Evolutionary conservation across 108 stramenopile species (phyloP).

Genomic region (Pseudonitzschia delicatissima): DNA sequence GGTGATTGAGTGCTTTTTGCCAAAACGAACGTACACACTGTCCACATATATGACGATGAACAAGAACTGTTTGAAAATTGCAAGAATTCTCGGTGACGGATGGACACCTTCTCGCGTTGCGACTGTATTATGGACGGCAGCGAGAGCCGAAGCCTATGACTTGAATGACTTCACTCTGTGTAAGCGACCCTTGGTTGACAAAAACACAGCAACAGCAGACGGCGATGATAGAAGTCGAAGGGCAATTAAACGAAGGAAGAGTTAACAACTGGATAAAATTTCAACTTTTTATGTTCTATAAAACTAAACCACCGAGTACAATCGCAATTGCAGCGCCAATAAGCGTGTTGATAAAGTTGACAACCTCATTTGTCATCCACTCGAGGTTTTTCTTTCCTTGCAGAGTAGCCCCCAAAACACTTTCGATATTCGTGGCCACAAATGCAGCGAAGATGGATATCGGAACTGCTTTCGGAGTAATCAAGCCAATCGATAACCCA

Average conservation of each 20-base stretch:
- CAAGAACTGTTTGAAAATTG: conserved; percentile 40
- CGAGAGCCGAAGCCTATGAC: conserved; percentile 33
- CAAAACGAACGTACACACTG: conserved; percentile 61
- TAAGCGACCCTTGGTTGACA: background rate
- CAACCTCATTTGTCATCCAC: conserved; percentile 95
- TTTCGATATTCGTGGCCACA: conserved; percentile 89
- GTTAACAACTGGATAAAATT: background rate
- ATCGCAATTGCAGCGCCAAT: conserved; percentile 87
- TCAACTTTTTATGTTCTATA: background rate
- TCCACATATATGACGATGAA: conserved; percentile 54
- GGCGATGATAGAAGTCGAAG: background rate
- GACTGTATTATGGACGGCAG: conserved; percentile 60
- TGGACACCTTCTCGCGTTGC: conserved; percentile 67
- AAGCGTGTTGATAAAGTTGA: conserved; percentile 93
- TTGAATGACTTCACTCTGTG: conserved; percentile 1
- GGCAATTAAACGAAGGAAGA: background rate
- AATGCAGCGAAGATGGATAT: conserved; percentile 79
- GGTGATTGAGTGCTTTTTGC: conserved; percentile 70
- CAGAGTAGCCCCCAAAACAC: conserved; percentile 88
- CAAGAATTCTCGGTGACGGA: conserved; percentile 26
- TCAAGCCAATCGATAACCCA: conserved; percentile 51
- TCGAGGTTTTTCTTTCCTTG: conserved; percentile 74
- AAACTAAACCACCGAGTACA: conserved; percentile 31
- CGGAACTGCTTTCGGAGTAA: conserved; percentile 43
- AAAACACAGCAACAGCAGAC: background rate